These are phyloP conservation scores for Paspalum notatum DNA, from an alignment of 176 grass and related monocot species.

Conservation along the genomic window DNA sequence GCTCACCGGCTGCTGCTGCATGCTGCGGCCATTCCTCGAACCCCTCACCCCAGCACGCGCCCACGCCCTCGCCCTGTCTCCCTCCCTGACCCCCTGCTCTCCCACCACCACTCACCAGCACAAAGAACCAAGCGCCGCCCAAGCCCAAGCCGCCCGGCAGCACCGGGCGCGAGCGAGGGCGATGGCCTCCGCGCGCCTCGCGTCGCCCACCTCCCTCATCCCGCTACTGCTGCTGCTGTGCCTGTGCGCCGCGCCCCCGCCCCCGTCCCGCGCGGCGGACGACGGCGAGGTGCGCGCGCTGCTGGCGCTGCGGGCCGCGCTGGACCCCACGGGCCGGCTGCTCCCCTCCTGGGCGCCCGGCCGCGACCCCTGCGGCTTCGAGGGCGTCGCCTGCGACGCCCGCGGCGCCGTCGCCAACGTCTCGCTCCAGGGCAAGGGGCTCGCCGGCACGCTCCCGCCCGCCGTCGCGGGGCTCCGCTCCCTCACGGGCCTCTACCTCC, in stretches of 20 bases:
- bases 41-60: slow-evolving; percentile 31
- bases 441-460: slow-evolving; percentile 72
- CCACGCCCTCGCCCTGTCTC: background rate
- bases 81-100: background rate
- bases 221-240: background rate
- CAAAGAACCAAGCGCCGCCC: background rate
- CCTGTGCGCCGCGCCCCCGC: background rate
- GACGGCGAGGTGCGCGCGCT: slow-evolving; percentile 65
- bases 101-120: background rate
- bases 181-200: slow-evolving; percentile 31
- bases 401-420: slow-evolving; percentile 83
- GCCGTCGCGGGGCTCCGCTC: slow-evolving; percentile 60
- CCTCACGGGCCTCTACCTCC: slow-evolving; percentile 87
- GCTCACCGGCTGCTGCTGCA: no score
- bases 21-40: slow-evolving; percentile 28
- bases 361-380: slow-evolving; percentile 75
- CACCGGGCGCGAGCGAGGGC: background rate
- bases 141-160: background rate
- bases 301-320: slow-evolving; percentile 62
- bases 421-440: slow-evolving; percentile 87
- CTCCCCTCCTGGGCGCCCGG: slow-evolving; percentile 72
- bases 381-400: slow-evolving; percentile 81
- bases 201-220: slow-evolving; percentile 9
- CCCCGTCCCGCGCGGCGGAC: slow-evolving; percentile 10
- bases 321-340: slow-evolving; percentile 61